Evolutionary conservation across 495 filamentous ascomycete species (phyloP).

Genomic region (Lophiotrema nucula): DNA sequence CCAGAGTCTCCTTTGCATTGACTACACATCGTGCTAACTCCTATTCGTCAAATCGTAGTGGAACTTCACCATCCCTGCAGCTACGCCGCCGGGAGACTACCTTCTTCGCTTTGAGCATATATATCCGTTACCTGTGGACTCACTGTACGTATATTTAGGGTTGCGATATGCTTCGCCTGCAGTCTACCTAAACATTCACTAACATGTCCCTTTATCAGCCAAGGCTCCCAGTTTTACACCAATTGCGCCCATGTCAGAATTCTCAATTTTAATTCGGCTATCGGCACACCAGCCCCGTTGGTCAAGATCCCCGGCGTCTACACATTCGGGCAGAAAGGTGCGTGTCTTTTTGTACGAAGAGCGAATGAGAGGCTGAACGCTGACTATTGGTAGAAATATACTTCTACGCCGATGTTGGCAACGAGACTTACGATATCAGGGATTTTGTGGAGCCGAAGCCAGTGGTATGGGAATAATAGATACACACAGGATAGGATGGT

Average conservation of each 20-base stretch:
- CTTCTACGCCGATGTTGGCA: conserved; percentile 15
- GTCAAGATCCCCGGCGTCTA: conserved; percentile 24
- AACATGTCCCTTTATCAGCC: background rate
- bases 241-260: conserved; percentile 22
- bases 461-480: conserved; percentile 5
- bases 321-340: conserved; percentile 17
- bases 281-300: conserved; percentile 5
- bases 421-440: conserved; percentile 19
- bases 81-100: conserved; percentile 23
- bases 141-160: conserved; percentile 7
- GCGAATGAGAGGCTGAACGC: background rate
- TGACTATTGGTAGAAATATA: conserved; percentile 14
- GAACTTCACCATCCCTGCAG: conserved; percentile 17
- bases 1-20: too few species aligned
- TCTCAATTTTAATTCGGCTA: background rate
- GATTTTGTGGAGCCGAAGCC: conserved; percentile 20
- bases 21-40: background rate
- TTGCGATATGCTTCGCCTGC: background rate
- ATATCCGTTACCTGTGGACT: conserved; percentile 16
- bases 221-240: conserved; percentile 19
- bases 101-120: conserved; percentile 25
- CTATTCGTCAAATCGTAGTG: too few species aligned
- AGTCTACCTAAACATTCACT: background rate
- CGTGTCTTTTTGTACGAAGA: background rate
- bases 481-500: too few species aligned